Evolutionary conservation across 805 yeast genomes (phyloP), one percentile per base, ranked within the genome.

Genomic region (Cyberlindnera saturnus): DNA sequence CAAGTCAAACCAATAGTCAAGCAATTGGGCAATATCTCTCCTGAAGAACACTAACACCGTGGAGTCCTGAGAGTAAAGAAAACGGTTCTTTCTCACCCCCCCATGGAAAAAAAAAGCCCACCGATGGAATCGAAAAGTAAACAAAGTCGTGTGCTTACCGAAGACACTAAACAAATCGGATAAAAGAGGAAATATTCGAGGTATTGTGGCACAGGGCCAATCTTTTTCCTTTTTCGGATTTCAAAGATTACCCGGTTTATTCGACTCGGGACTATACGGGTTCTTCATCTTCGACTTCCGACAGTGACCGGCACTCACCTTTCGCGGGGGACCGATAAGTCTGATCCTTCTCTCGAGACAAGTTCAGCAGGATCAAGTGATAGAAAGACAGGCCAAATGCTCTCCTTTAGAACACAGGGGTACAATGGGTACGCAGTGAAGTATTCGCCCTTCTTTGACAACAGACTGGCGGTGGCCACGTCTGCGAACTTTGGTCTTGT

Each of bases 401-500:
- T 87, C 16, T 69, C 81, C 3, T 88, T 71, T 60, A 70, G 86
- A 52, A 86, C 95, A 20, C 65, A 69, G 15, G 96, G 96, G 0
- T 88, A 77, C 63, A 84, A 88, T 58, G 97, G 97, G 14, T 87
- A 87, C 59, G 82, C 83, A 0, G 84, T 89, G 14, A 83, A 82
- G 55, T 93, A 91, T 67, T 88, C 96, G 0, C 97, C 98, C 1
- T 91, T 81, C 56, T 86, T 79, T 54, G 98, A 91, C 63, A 86
- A 85, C 65, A 85, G 86, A 56, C 57, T 91, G 18, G 96, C 96
- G 0, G 91, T 88, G 29, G 95, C 96, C 0, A 73, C 95, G 0
- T 82, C 96, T 1, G 88, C 97, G 23, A 93, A 91, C 66, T 91
- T 81, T 62, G 98, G 98, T 2, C 68, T 91, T 5, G 96, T 89